Conservation (phyloP, 1,139 yeast species). For the Pichia sp. region DNA sequence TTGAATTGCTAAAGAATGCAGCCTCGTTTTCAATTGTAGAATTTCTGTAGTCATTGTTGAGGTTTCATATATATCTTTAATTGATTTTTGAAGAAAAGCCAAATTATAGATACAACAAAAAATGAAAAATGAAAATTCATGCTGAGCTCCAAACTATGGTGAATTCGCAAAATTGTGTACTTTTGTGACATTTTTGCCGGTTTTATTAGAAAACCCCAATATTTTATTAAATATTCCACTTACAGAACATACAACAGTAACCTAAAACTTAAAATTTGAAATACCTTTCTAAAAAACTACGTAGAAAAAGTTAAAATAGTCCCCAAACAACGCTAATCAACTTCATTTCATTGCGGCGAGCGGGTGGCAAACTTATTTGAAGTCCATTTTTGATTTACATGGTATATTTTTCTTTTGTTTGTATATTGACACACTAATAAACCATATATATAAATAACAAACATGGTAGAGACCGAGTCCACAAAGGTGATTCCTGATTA, state of each 20-base stretch:
- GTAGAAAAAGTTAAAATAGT: background rate
- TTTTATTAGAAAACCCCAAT: background rate
- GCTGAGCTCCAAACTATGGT: background rate
- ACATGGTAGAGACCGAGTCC: background rate
- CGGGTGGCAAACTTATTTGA: background rate
- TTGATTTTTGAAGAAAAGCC: background rate
- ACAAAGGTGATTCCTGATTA: slow-evolving; percentile 58
- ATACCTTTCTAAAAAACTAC: background rate
- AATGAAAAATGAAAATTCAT: background rate
- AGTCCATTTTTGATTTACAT: background rate
- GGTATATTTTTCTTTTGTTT: background rate
- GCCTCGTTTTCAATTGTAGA: background rate
- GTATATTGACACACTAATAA: background rate
- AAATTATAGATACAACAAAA: background rate
- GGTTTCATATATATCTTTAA: background rate
- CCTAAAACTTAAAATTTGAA: background rate
- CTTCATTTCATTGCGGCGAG: background rate
- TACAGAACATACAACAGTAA: background rate
- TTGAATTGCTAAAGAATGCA: background rate
- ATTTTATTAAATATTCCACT: background rate
- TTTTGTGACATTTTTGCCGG: background rate
- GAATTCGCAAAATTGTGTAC: background rate
- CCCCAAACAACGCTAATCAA: background rate
- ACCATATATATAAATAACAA: background rate
- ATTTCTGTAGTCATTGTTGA: background rate